Evolutionary conservation across 2,329 filamentous ascomycete species (phyloP), one percentile per base, ranked within the genome.

Genomic region (Xylaria sp.): DNA sequence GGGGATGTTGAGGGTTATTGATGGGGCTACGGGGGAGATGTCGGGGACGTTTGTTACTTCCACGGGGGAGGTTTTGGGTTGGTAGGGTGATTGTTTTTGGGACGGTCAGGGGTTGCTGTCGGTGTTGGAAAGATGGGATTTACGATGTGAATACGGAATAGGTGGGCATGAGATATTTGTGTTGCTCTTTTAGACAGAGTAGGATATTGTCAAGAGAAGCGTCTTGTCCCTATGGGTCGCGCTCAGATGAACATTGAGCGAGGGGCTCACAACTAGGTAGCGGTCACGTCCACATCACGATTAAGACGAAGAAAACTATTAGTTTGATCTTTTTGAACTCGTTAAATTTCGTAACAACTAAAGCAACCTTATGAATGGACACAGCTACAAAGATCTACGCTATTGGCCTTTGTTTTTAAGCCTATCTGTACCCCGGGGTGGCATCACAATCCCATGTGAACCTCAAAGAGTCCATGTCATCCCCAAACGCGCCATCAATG

Each of bases 1-100:
- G 34, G 71, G 71, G 0, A 69, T 76, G 53, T 60, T 78, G 0
- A 50, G 66, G 10, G 60, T 77, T 0, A 71, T 77, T 46, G 76
- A 78, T 37, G 65, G 61, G 2, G 73, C 74, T 2, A 74, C 67
- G 0, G 62, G 71, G 13, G 73, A 74, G 23, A 70, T 23, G n/a
- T 55, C 53, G 44, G 53, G 53, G 4, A 49, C 4, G 10, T 55
- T 55, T 53, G 1, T 75, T 1, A 70, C 65, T 2, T 65, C 69
- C n/a, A 67, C 66, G 6, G 73, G 73, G 0, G 50, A 73, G 39
- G 64, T 68, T 11, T n/a, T 75, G 10, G 58, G 65, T 2, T 72
- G 70, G 70, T 71, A 62, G 23, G 23, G 1, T 16, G 16, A 16
- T 16, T 16, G 16, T 16, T 16, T 16, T 30, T 30, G 23, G 23